Conservation (phyloP, 768 basidiomycete genomes). For the Auricularia heimuer region DNA sequence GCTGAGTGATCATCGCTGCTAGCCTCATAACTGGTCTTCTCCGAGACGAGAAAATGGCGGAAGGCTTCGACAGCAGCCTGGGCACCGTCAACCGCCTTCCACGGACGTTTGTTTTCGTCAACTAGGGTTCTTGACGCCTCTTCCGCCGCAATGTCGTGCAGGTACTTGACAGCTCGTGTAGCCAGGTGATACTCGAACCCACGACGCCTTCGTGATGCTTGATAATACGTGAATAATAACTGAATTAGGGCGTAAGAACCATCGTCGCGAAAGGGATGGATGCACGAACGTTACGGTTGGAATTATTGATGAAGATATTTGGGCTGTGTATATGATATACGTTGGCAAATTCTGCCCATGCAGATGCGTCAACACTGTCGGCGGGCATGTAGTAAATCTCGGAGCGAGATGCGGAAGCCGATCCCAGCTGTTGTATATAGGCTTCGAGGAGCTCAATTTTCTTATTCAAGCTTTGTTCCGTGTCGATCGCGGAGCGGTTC, state of each 20-base stretch:
- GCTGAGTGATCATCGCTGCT: conserved; percentile 24
- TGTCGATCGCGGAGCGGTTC: neutral
- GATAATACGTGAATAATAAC: conserved; percentile 81
- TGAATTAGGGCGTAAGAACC: conserved; percentile 22
- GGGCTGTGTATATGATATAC: conserved; percentile 89
- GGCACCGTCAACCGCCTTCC: conserved; percentile 20
- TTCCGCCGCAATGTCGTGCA: conserved; percentile 40
- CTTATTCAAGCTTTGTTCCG: conserved; percentile 8
- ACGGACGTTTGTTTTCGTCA: neutral
- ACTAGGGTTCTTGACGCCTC: neutral
- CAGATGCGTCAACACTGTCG: conserved; percentile 54
- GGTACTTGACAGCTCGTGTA: conserved; percentile 76
- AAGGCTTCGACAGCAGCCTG: conserved; percentile 60
- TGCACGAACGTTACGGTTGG: conserved; percentile 63
- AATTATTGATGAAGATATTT: conserved; percentile 64
- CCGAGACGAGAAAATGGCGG: conserved; percentile 47
- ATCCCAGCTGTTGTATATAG: conserved; percentile 47
- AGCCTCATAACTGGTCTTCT: conserved; percentile 26
- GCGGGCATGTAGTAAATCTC: conserved; percentile 50
- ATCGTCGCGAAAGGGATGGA: neutral
- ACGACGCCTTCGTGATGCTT: conserved; percentile 16
- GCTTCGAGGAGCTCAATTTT: conserved; percentile 43
- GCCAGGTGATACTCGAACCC: conserved; percentile 87
- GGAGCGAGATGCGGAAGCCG: conserved; percentile 28
- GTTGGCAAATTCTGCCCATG: conserved; percentile 78